These are phyloP conservation scores for Dinochytrium kinnereticum DNA, from an alignment of 371 early-diverging fungal genomes.

Conservation along the genomic window DNA sequence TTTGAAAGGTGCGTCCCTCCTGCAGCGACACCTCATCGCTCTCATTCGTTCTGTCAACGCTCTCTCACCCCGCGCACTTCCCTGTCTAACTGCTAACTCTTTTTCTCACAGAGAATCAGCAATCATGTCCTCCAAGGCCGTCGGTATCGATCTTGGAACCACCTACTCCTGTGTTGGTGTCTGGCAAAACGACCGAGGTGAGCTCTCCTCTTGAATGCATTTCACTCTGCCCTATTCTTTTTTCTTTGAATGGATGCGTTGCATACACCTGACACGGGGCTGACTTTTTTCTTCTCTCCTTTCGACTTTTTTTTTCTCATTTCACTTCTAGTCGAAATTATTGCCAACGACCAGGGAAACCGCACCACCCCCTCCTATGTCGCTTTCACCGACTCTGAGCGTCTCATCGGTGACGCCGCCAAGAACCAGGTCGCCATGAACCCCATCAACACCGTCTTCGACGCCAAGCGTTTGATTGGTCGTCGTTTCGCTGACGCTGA, in stretches of 20 bases:
- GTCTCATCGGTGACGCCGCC: slow-evolving; percentile 94
- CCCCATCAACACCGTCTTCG: slow-evolving; percentile 89
- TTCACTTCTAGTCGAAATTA: slow-evolving; percentile 83
- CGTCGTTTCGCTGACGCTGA: slow-evolving; percentile 88
- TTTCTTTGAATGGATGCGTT: no score
- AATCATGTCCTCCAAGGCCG: slow-evolving; percentile 39
- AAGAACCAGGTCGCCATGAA: slow-evolving; percentile 90
- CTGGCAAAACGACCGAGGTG: slow-evolving; percentile 85
- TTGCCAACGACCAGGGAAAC: slow-evolving; percentile 98
- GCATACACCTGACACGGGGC: no score
- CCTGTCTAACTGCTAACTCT: background rate
- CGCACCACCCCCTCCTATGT: slow-evolving; percentile 96
- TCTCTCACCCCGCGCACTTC: background rate
- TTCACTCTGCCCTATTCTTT: background rate
- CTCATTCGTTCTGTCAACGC: background rate
- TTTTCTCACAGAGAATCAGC: no score
- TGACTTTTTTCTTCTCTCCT: no score
- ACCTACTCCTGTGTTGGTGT: slow-evolving; percentile 99
- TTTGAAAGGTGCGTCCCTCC: background rate
- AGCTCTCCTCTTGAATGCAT: background rate
- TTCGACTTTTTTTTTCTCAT: background rate
- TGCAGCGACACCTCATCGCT: background rate
- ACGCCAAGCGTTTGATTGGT: slow-evolving; percentile 98
- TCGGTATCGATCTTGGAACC: slow-evolving; percentile 95
- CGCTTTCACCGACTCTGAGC: slow-evolving; percentile 89